Evolutionary conservation across 108 stramenopile genomes (phyloP).

Genomic region (Skeletonema tropicum): DNA sequence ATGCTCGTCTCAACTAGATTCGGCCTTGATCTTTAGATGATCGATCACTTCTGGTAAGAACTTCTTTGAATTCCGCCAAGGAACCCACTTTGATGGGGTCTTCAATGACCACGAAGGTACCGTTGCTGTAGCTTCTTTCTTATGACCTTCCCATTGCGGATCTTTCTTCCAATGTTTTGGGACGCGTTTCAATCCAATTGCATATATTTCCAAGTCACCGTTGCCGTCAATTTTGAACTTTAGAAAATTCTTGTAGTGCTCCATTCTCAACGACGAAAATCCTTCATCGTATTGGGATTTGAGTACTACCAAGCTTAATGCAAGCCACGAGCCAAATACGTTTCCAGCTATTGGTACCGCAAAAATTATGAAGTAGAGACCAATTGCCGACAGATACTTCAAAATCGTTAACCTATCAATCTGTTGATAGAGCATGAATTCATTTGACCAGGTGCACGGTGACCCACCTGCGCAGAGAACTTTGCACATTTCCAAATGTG

Average conservation of each 20-base stretch:
- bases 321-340: conserved; percentile 59
- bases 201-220: conserved; percentile 64
- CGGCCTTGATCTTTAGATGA: conserved; percentile 31
- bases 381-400: conserved; percentile 46
- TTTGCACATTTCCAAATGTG: conserved; percentile 53
- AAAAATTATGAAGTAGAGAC: conserved; percentile 56
- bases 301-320: conserved; percentile 51
- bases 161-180: conserved; percentile 60
- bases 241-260: conserved; percentile 63
- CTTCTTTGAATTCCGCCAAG: conserved; percentile 32
- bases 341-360: conserved; percentile 58
- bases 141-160: conserved; percentile 41
- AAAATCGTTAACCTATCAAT: conserved; percentile 42
- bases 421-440: conserved; percentile 39
- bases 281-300: conserved; percentile 61
- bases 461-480: conserved; percentile 40
- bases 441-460: conserved; percentile 38
- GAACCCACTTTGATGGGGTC: conserved; percentile 59
- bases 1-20: conserved; percentile 3
- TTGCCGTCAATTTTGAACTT: conserved; percentile 44
- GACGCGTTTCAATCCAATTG: conserved; percentile 61
- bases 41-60: conserved; percentile 54
- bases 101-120: conserved; percentile 51
- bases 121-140: conserved; percentile 14
- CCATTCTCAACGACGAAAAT: conserved; percentile 53